phyloP scores from a whole-genome alignment of 192 early-diverging fungal species.

The Oehlia diaphana region DNA sequence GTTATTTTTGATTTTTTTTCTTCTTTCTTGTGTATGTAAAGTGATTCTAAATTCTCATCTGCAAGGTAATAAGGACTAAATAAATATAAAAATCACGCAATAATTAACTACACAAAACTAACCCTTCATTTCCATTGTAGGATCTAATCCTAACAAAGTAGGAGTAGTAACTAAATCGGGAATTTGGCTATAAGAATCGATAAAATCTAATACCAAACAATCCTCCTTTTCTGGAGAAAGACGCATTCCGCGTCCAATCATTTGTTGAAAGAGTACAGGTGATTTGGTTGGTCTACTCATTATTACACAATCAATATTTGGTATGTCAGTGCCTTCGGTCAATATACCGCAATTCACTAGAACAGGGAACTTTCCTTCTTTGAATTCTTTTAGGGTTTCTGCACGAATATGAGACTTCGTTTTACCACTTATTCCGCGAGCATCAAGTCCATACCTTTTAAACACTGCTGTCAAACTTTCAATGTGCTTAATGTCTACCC shows the following conservation, averaged over 20 bases:
- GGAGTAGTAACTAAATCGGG: slow-evolving; percentile 67
- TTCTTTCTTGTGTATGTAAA: slow-evolving; percentile 32
- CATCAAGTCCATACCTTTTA: slow-evolving; percentile 47
- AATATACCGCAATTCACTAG: slow-evolving; percentile 84
- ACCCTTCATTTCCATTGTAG: slow-evolving; percentile 51
- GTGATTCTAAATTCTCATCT: slow-evolving; percentile 26
- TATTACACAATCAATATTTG: slow-evolving; percentile 84
- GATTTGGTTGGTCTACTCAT: slow-evolving; percentile 86
- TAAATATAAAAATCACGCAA: neutral
- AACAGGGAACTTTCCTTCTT: slow-evolving; percentile 62
- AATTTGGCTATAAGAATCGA: slow-evolving; percentile 62
- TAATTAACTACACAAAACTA: slow-evolving; percentile 1
- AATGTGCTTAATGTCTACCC: slow-evolving; percentile 80
- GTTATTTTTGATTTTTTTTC: neutral
- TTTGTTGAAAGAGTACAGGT: slow-evolving; percentile 88
- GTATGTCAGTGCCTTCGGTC: slow-evolving; percentile 83
- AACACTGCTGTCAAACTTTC: slow-evolving; percentile 58
- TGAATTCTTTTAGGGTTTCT: slow-evolving; percentile 62
- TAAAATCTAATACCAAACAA: slow-evolving; percentile 86
- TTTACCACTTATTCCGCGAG: slow-evolving; percentile 54
- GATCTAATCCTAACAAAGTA: slow-evolving; percentile 77
- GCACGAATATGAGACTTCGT: slow-evolving; percentile 56
- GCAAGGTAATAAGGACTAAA: slow-evolving; percentile 6
- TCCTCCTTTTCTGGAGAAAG: slow-evolving; percentile 60
- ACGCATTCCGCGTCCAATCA: slow-evolving; percentile 93